Percentiles rank a stretch among this genome's conserved stretches.
Conservation (phyloP, 1,284 basidiomycete species). For the Lentinus polychrous region DNA sequence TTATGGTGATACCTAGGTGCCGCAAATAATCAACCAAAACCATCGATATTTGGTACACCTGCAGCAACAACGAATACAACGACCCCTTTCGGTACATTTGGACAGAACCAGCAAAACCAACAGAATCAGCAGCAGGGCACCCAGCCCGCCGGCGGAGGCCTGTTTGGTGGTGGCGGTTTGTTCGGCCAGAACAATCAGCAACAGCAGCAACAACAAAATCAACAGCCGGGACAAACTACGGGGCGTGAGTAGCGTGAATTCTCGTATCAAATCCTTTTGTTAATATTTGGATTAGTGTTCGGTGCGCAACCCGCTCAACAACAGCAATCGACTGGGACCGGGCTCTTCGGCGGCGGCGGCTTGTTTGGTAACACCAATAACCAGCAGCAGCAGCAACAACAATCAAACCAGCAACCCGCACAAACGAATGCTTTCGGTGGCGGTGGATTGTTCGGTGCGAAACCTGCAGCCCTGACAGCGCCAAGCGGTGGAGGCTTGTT, state of each 20-base stretch:
- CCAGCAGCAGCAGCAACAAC: constrained; percentile 2
- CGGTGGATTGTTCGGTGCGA: constrained; percentile 28
- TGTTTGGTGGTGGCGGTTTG: constrained; percentile 12
- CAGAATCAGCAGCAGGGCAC: constrained; percentile 21
- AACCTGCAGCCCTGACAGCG: constrained; percentile 15
- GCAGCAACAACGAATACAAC: constrained; percentile 13
- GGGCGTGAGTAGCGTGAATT: constrained; percentile 14
- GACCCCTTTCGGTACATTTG: constrained; percentile 26
- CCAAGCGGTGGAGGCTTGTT: constrained; percentile 26
- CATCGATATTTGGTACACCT: constrained; percentile 27
- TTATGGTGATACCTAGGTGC: constrained; percentile 10
- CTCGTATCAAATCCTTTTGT: not conserved
- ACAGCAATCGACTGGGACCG: constrained; percentile 10
- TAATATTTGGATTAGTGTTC: constrained; percentile 14
- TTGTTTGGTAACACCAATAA: constrained; percentile 9
- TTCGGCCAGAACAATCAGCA: constrained; percentile 23
- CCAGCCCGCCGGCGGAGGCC: constrained; percentile 18
- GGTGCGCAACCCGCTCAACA: constrained; percentile 18
- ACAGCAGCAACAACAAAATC: constrained; percentile 23
- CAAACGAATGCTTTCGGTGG: constrained; percentile 21
- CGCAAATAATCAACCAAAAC: constrained; percentile 30
- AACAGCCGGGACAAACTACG: constrained; percentile 14
- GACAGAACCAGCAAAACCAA: constrained; percentile 12
- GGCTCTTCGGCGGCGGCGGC: constrained; percentile 11
- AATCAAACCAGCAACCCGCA: constrained; percentile 16